Conservation (phyloP, 495 filamentous ascomycete genomes). For the Penicillium odoratum region DNA sequence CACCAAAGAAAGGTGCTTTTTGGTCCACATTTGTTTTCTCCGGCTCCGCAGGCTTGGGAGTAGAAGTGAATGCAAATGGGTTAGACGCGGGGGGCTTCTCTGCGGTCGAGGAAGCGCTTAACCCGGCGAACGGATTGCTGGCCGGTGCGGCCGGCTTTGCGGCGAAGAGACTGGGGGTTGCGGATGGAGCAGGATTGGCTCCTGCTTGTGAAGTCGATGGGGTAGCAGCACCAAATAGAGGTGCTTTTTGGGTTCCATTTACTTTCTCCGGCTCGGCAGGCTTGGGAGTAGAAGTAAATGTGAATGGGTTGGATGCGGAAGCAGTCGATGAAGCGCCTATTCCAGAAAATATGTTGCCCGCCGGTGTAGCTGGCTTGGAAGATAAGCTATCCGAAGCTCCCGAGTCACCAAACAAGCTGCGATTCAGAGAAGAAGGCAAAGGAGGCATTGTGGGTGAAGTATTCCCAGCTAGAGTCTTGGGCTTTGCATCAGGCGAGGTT, state of each 20-base stretch:
- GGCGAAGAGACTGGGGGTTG: background rate
- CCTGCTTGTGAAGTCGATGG: background rate
- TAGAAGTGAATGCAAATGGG: background rate
- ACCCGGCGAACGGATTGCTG: background rate
- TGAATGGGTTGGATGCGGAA: background rate
- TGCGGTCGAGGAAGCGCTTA: background rate
- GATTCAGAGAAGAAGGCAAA: slow-evolving; percentile 17
- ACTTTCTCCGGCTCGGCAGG: background rate
- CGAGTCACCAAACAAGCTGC: slow-evolving; percentile 23
- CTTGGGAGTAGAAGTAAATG: background rate
- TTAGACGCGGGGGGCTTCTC: background rate
- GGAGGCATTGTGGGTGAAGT: slow-evolving; percentile 3
- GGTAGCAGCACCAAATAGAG: background rate
- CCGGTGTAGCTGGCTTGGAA: background rate
- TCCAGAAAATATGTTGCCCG: background rate
- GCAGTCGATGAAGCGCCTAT: background rate
- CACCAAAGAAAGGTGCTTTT: background rate
- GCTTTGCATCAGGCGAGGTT: slow-evolving; percentile 43
- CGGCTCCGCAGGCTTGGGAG: background rate
- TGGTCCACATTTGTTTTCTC: too few relatives aligned
- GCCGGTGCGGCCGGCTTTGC: background rate
- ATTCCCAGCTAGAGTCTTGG: slow-evolving; percentile 17
- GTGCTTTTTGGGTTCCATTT: background rate
- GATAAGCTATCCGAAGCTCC: slow-evolving; percentile 13
- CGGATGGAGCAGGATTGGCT: background rate